phyloP scores from a whole-genome alignment of 108 stramenopile genomes.

The Mayamaea pseudoterrestris region DNA sequence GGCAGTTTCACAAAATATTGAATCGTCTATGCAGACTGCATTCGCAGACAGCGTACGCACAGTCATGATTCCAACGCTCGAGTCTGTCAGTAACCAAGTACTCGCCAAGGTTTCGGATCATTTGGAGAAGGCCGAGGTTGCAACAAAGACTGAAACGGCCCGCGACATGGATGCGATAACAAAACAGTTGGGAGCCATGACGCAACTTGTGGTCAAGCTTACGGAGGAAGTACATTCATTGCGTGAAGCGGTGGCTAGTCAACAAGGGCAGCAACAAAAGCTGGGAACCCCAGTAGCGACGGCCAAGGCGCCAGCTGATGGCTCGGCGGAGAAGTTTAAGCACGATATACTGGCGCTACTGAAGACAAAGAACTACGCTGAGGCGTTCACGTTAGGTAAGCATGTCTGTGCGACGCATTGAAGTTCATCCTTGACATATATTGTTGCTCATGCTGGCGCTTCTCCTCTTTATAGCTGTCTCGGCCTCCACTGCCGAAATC shows the following conservation, averaged over 20 bases:
- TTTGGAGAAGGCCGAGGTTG: constrained; percentile 24
- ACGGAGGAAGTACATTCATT: constrained; percentile 43
- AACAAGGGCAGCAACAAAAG: constrained; percentile 3
- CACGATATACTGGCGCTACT: constrained; percentile 42
- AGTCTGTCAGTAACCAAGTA: constrained; percentile 57
- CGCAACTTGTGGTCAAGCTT: constrained; percentile 37
- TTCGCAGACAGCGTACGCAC: constrained; percentile 42
- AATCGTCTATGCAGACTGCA: constrained; percentile 29
- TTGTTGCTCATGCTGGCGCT: too few species aligned
- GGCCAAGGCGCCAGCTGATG: neutral
- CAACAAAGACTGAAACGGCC: neutral
- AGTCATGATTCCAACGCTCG: constrained; percentile 65
- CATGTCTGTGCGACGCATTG: too few species aligned
- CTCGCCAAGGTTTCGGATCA: constrained; percentile 33
- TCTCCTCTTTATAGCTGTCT: too few species aligned
- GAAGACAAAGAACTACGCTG: constrained; percentile 37
- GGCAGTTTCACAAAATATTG: constrained; percentile 21
- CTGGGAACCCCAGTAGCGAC: neutral
- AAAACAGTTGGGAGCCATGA: constrained; percentile 39
- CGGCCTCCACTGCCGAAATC: constrained; percentile 50
- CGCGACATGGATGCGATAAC: constrained; percentile 27
- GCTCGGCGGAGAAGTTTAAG: constrained; percentile 8
- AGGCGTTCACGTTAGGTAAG: constrained; percentile 76
- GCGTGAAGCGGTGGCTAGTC: neutral
- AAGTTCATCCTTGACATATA: too few species aligned